A percentile compares a stretch with the other conserved stretches of the same genome.
Evolutionary conservation across 331 rosid genomes (phyloP).

Genomic region (Pyracantha coccinea): DNA sequence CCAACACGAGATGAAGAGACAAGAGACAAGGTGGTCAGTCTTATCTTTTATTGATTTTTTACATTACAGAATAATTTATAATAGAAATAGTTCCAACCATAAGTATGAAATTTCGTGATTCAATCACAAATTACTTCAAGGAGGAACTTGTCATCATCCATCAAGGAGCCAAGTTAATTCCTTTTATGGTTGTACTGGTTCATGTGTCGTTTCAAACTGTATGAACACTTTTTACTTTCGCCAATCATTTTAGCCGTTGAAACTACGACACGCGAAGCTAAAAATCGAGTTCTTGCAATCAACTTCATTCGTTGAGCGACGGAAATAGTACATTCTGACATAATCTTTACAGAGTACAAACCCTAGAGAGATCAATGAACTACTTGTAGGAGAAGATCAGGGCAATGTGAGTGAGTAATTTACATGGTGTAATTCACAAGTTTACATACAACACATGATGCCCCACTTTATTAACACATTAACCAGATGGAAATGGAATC

Average conservation of each 20-base stretch:
- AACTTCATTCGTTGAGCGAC: conserved; percentile 13
- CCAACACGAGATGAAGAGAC: too few relatives aligned
- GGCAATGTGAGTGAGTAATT: conserved; percentile 5
- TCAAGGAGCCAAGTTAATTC: too few relatives aligned
- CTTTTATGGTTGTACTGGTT: too few relatives aligned
- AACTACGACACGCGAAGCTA: not conserved
- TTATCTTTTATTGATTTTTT: too few relatives aligned
- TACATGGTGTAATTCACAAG: conserved; percentile 5
- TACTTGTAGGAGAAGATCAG: conserved; percentile 14
- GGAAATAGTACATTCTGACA: not conserved
- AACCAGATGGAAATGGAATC: conserved; percentile 14
- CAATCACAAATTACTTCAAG: too few relatives aligned
- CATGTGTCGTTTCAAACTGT: too few relatives aligned
- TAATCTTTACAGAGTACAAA: not conserved
- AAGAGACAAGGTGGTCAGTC: too few relatives aligned
- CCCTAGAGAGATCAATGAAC: not conserved
- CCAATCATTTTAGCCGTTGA: not conserved
- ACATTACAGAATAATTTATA: too few relatives aligned
- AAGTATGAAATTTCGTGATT: too few relatives aligned
- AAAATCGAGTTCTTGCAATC: not conserved
- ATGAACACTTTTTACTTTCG: not conserved
- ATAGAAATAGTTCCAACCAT: accelerated
- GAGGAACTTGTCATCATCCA: too few relatives aligned
- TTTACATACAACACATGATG: not conserved
- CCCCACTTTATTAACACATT: conserved; percentile 15